phyloP scores from a whole-genome alignment of 116 monocot genomes.

The Cymodocea nodosa region DNA sequence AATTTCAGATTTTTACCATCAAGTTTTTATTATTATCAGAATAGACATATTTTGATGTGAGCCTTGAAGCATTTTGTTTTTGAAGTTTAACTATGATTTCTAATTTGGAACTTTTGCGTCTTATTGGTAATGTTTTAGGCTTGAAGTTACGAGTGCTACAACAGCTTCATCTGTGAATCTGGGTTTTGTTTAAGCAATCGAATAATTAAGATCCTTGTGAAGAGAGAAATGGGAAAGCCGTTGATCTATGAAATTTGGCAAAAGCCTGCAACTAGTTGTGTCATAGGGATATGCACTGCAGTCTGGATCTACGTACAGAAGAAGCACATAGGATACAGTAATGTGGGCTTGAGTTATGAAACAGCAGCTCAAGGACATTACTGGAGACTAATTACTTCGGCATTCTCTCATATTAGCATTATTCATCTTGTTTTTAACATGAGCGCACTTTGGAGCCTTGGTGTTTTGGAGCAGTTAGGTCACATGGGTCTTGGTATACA shows the following conservation, averaged over 20 bases:
- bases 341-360: conserved; percentile 86
- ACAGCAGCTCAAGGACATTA: conserved; percentile 65
- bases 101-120: no score
- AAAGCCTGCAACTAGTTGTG: conserved; percentile 73
- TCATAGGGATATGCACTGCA: conserved; percentile 57
- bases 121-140: no score
- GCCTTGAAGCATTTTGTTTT: no score
- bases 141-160: no score
- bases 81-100: no score
- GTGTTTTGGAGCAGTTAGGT: conserved; percentile 50
- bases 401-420: conserved; percentile 84
- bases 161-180: no score
- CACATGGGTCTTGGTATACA: conserved; percentile 56
- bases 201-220: not conserved
- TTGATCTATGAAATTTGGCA: conserved; percentile 61
- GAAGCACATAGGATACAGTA: conserved; percentile 56
- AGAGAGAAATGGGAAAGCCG: conserved; percentile 53
- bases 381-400: conserved; percentile 83
- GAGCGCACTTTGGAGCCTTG: conserved; percentile 97
- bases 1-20: no score
- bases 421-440: conserved; percentile 92
- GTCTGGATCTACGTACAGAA: conserved; percentile 92
- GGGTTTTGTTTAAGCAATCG: not conserved
- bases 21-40: no score
- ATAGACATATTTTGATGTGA: no score